Base-by-base conservation (phyloP, 2,329 filamentous ascomycete species). In the Tympanopsis confertula region DNA sequence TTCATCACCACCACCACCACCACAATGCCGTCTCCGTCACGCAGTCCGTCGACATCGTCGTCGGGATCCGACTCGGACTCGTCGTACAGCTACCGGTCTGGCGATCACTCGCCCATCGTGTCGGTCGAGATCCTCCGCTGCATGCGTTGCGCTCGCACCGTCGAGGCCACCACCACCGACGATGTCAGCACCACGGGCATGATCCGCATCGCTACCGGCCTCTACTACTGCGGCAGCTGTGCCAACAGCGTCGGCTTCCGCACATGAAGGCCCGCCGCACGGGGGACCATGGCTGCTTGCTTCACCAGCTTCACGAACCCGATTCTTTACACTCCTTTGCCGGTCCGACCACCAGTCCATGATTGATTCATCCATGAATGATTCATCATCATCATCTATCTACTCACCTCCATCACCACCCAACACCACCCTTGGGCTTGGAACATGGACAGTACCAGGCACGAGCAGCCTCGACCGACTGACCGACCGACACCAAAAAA, bases 171-270 rank as follows among this genome's bases (percentile, higher is more conserved):
- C 5, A 68, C 70, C 5, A 75, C 71, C 20, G 74, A 78, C 53
- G 72, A 78, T 54, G 61, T 68, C 36, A 62, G 58, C 45, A 61
- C 69, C 32, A 70, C 62, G 41, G 75, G 74, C 43, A 81, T 81
- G 75, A 68, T 81, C 13, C 67, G 70, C 49, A 74, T 80, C 43
- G 73, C 74, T 2, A 70, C 73, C 54, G 77, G 77, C 54, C 68
- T 79, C 42, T 79, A 79, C 61, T 80, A 81, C 57, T 80, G 76
- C 58, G 64, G 69, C 41, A 66, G 72, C 24, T 81, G 76, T 52
- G 76, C 76, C 42, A 71, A 68, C 51, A 71, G 75, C 53, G 71
- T 76, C 20, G 76, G 75, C 47, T 80, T 26, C 22, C 22, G n/a
- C 7, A 26, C 22, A n/a, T 26, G 22, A 26, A n/a, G n/a, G n/a